Evolutionary conservation across 2,329 filamentous ascomycete genomes (phyloP), one percentile per base, ranked within the genome.

Genomic region (Epicoccum sorghinum): DNA sequence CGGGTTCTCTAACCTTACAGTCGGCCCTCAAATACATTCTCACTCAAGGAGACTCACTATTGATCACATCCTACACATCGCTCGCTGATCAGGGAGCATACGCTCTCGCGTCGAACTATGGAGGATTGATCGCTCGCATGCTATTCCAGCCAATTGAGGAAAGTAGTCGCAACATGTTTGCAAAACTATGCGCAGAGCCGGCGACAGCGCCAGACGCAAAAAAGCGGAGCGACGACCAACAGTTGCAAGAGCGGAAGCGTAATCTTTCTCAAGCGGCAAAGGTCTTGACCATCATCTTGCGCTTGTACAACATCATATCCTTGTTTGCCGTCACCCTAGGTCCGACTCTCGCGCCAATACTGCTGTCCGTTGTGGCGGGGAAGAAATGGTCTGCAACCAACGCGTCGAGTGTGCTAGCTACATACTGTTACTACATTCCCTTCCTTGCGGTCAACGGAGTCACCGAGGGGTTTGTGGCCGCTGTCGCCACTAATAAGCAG

Each of bases 71-170:
- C 10, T 81, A 98, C 52, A 88, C 93, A 6, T 86, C 87, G 0
- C 83, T 95, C 1, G 81, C 86, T 37, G 89, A 93, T 4, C 95
- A 98, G 77, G 95, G 95, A 12, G 87, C 91, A 32, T 99, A 98
- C 70, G 91, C 93, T 0, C 82, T 99, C 4, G 95, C 93, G 47
- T 92, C 92, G 66, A 99, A 98, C 75, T 99, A 82, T 72, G 95
- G 95, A 22, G 90, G 93, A 2, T 83, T 99, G 0, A 79, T 96
- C 25, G 95, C 95, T 0, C 86, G 95, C 3, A 85, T 98, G 60
- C 79, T 99, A 45, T 93, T 99, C 72, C 95, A 98, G 68, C 96
- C 95, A 7, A 86, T 99, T 55, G 95, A 99, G 75, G 96, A 99
- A 75, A 93, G 89, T 72, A 93, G 89, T 60, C 88, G 96, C 35